Evolutionary conservation across 1,139 yeast genomes (phyloP).

Genomic region (Sugiyamaella pinicola): DNA sequence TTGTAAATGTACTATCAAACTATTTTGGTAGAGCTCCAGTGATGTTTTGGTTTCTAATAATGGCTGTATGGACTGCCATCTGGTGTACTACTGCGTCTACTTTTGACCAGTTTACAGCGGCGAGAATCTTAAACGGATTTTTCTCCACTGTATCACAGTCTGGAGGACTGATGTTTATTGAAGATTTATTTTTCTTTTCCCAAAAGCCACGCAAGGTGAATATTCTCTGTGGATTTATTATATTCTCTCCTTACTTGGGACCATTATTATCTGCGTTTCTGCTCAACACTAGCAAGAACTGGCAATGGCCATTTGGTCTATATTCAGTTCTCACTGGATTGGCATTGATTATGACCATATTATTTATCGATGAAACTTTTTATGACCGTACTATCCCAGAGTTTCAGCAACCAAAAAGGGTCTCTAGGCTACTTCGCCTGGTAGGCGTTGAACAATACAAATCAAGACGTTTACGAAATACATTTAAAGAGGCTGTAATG

Average conservation of each 20-base stretch:
- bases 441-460: slow-evolving; percentile 21
- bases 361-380: slow-evolving; percentile 22
- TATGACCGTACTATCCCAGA: slow-evolving; percentile 14
- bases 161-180: slow-evolving; percentile 23
- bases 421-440: slow-evolving; percentile 14
- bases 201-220: slow-evolving; percentile 22
- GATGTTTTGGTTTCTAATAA: slow-evolving; percentile 20
- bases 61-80: slow-evolving; percentile 23
- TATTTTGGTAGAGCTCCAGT: slow-evolving; percentile 23
- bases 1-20: slow-evolving; percentile 10
- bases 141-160: slow-evolving; percentile 23
- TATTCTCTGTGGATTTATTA: slow-evolving; percentile 20
- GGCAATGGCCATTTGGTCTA: slow-evolving; percentile 23
- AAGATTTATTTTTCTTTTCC: slow-evolving; percentile 19
- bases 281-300: slow-evolving; percentile 17
- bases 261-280: slow-evolving; percentile 20
- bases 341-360: slow-evolving; percentile 15
- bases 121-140: slow-evolving; percentile 22
- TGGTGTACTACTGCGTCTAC: slow-evolving; percentile 22
- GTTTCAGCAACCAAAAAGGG: slow-evolving; percentile 14
- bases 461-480: slow-evolving; percentile 15
- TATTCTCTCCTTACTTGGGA: slow-evolving; percentile 21
- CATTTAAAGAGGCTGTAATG: slow-evolving; percentile 19
- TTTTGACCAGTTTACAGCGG: slow-evolving; percentile 22
- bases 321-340: slow-evolving; percentile 22